These are phyloP conservation scores for Biancaea sappan DNA, from an alignment of 306 rosid species.

Conservation along the genomic window DNA sequence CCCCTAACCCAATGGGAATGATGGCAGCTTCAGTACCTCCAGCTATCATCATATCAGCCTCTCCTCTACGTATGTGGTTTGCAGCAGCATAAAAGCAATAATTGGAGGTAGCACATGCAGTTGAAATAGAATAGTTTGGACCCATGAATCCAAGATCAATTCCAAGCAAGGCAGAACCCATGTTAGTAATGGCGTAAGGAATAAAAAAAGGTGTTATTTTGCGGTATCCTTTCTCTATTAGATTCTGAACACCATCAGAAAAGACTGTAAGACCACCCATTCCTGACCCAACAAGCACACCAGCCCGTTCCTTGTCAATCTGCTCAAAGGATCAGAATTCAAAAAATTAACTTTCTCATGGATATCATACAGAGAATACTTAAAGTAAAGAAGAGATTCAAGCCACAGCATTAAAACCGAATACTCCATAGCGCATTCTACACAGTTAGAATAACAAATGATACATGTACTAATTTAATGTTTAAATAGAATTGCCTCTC, in stretches of 20 bases:
- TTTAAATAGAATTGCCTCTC: conserved; percentile 12
- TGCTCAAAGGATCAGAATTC: conserved; percentile 39
- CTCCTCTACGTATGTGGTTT: conserved; percentile 96
- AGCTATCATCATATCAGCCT: conserved; percentile 95
- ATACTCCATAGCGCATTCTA: background rate
- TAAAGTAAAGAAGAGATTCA: background rate
- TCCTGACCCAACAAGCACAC: conserved; percentile 94
- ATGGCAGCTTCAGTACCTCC: conserved; percentile 99
- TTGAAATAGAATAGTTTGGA: conserved; percentile 92
- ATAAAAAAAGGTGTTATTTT: conserved; percentile 92
- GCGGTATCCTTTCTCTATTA: conserved; percentile 86
- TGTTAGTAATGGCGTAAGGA: conserved; percentile 93
- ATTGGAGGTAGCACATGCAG: conserved; percentile 98
- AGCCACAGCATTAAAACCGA: background rate
- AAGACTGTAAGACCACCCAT: conserved; percentile 95
- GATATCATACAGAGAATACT: background rate
- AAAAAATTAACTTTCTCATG: background rate
- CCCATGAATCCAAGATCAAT: conserved; percentile 98
- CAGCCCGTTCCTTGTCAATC: conserved; percentile 86
- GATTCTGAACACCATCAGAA: conserved; percentile 78
- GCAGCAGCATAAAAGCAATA: conserved; percentile 97
- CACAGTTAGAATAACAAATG: background rate
- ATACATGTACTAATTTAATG: background rate
- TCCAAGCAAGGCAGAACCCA: conserved; percentile 94
- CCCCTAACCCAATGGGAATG: conserved; percentile 92